phyloP scores from a whole-genome alignment of 768 basidiomycete species.

The Rhodotorula kratochvilovae region DNA sequence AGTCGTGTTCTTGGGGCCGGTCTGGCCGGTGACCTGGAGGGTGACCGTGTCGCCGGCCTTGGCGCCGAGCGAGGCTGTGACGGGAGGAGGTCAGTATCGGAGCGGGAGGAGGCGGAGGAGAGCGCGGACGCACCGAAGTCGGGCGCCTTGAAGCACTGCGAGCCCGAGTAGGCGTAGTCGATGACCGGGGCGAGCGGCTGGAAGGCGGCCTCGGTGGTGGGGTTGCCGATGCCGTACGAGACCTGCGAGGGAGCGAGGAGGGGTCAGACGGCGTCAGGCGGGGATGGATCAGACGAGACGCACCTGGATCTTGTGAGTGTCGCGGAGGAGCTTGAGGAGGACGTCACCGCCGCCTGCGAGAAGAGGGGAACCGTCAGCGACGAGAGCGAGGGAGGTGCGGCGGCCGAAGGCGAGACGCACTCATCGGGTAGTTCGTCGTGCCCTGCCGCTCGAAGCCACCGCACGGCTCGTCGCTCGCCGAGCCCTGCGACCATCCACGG shows the following conservation, averaged over 20 bases:
- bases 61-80: constrained; percentile 14
- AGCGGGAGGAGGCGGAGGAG: constrained; percentile 19
- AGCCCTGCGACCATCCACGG: not conserved
- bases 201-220: constrained; percentile 24
- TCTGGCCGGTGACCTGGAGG: constrained; percentile 38
- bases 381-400: too few relatives aligned
- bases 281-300: constrained; percentile 22
- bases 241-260: too few relatives aligned
- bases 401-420: not conserved
- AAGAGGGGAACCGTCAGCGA: not conserved
- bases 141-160: constrained; percentile 39
- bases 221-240: not conserved
- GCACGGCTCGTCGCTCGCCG: not conserved
- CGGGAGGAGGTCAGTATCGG: not conserved
- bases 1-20: constrained; percentile 13
- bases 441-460: not conserved
- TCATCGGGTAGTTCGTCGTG: not conserved
- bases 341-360: constrained; percentile 36
- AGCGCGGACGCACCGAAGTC: constrained; percentile 36
- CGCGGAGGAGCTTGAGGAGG: constrained; percentile 31
- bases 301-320: constrained; percentile 36
- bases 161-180: constrained; percentile 34
- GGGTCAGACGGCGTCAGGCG: constrained; percentile 10
- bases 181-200: constrained; percentile 32
- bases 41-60: constrained; percentile 39